Conservation (phyloP, 2,329 filamentous ascomycete genomes). For the Pezicula radicicola region DNA sequence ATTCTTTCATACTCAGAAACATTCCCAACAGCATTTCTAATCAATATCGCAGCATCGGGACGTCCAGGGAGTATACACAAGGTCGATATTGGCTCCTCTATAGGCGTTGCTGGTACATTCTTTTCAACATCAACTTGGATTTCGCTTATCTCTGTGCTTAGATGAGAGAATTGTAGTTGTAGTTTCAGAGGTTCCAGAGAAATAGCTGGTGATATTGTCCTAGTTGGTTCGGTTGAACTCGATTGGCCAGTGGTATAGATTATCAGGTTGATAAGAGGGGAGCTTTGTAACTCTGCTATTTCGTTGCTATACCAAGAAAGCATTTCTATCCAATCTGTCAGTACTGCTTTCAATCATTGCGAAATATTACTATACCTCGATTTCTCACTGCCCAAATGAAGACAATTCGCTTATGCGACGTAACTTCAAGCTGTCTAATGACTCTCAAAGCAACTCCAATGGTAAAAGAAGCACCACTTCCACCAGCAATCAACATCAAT, state of each 20-base stretch:
- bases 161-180: not conserved
- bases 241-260: slow-evolving; percentile 19
- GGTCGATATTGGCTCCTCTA: not conserved
- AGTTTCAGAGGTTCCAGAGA: not conserved
- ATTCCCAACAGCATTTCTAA: slow-evolving; percentile 31
- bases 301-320: slow-evolving; percentile 23
- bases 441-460: slow-evolving; percentile 45
- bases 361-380: slow-evolving; percentile 30
- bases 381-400: slow-evolving; percentile 46
- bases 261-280: slow-evolving; percentile 20
- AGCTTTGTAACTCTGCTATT: slow-evolving; percentile 19
- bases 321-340: slow-evolving; percentile 9
- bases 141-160: not conserved
- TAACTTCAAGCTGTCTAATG: slow-evolving; percentile 34
- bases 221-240: not conserved
- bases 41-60: slow-evolving; percentile 36
- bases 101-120: not conserved
- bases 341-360: not conserved
- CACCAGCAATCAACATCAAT: slow-evolving; percentile 54
- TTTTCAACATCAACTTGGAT: not conserved
- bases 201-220: not conserved
- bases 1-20: slow-evolving; percentile 33
- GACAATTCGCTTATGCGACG: slow-evolving; percentile 34
- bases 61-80: slow-evolving; percentile 26
- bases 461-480: slow-evolving; percentile 56